Percentiles rank a stretch among this genome's conserved stretches.
These are phyloP conservation scores for Lipomyces sp. DNA, from an alignment of 805 yeast genomes.

Conservation along the genomic window DNA sequence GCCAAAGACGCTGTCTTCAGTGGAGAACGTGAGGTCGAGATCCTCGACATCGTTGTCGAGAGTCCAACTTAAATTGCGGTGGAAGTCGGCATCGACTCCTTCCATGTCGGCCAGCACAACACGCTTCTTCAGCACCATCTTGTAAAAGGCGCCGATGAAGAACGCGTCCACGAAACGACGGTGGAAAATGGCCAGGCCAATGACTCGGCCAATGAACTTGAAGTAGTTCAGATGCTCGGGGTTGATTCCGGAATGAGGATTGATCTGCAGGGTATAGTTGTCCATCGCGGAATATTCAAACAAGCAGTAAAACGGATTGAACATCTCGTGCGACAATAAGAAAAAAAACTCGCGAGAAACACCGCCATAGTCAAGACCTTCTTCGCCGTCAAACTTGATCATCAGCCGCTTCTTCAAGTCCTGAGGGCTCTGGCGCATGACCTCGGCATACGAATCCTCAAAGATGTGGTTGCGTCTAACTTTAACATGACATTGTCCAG, in stretches of 20 bases:
- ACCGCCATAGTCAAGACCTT: slow-evolving; percentile 99
- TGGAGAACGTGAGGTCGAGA: slow-evolving; percentile 81
- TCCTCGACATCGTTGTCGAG: slow-evolving; percentile 90
- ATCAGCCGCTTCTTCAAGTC: slow-evolving; percentile 94
- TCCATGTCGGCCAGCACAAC: slow-evolving; percentile 96
- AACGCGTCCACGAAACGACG: slow-evolving; percentile 96
- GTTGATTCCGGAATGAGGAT: slow-evolving; percentile 93
- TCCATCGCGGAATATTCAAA: slow-evolving; percentile 98
- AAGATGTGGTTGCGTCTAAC: slow-evolving; percentile 94
- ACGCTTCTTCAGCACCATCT: slow-evolving; percentile 94
- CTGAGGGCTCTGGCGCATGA: slow-evolving; percentile 98
- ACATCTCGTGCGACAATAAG: slow-evolving; percentile 95
- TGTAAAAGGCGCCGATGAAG: slow-evolving; percentile 96
- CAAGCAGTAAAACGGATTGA: slow-evolving; percentile 94
- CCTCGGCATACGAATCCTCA: slow-evolving; percentile 96
- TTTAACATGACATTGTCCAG: slow-evolving; percentile 98
- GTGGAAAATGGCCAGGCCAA: slow-evolving; percentile 97
- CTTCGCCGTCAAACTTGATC: slow-evolving; percentile 99
- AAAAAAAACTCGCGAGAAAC: slow-evolving; percentile 98
- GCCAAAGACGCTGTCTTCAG: slow-evolving; percentile 90
- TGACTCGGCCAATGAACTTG: slow-evolving; percentile 97
- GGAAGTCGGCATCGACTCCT: slow-evolving; percentile 97
- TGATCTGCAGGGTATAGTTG: slow-evolving; percentile 94
- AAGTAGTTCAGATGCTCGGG: slow-evolving; percentile 98
- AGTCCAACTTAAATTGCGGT: slow-evolving; percentile 92